Base-by-base conservation (phyloP, 352 stramenopile species). In the Globisporangium irregulare region DNA sequence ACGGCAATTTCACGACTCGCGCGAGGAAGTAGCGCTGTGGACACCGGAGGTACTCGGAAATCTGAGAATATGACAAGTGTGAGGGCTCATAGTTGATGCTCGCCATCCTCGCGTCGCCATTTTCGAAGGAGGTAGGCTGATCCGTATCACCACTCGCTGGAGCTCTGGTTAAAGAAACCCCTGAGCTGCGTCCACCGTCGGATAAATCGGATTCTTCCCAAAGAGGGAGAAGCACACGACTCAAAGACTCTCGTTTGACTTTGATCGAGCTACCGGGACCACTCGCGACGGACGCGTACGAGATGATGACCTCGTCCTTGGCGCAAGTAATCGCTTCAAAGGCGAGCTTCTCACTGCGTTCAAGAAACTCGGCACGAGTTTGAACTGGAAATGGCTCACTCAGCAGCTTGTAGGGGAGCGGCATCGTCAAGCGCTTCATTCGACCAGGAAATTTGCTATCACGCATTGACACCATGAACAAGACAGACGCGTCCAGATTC, bases 11-110 rank as follows among this genome's bases (percentile, higher is more conserved):
- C 73, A 90, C 82, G 18, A 83, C 78, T 8, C 87, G 86, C n/a
- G 75, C 65, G 36, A 95, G 67, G 61, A 89, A 94, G 66, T 95
- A 95, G 10, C 84, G 78, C 34, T 94, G 83, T 8, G 87, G 87
- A 70, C 87, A 95, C 18, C 87, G 83, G 20, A 84, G 69, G 57
- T 93, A 95, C 73, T 94, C 84, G 25, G 80, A 77, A 48, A 95
- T 89, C 56, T 95, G 87, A 12, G 87, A 87, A 59, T 91, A 95
- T 38, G 87, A 95, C 59, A 95, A 68, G 59, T 95, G 86, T 0
- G 71, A 36, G 10, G 85, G 82, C 20, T 89, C 60, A 60, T 83
- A 91, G 41, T 74, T 62, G 5, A 66, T 51, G 15, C n/a, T n/a
- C 7, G 22, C 25, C 8, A 9, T 32, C 9, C 22, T 55, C n/a